Evolutionary conservation across 148 eudicot genomes (phyloP), one percentile per base, ranked within the genome.

Genomic region (Persicaria maculosa): DNA sequence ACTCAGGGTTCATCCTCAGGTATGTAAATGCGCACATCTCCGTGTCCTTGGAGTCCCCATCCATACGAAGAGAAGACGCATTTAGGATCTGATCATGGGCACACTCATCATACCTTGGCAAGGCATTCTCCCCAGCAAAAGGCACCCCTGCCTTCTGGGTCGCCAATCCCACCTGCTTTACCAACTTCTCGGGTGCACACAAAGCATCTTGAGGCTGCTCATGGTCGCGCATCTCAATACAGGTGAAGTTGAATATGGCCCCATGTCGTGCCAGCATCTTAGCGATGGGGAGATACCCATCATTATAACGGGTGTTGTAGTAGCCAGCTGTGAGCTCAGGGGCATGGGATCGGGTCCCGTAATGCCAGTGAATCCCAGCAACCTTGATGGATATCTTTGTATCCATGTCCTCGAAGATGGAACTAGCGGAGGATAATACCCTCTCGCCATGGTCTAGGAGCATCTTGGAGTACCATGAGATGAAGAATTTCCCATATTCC

Each of bases 41-140:
- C n/a, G 73, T 80, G 0, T 85, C 85, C 5, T 75, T 84, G 0
- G 84, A 78, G 9, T 74, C 67, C 1, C 71, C 82, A 72, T 86
- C 81, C 3, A 88, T 71, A 9, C 88, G 93, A 73, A 84, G 83
- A 4, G 91, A 89, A 73, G 93, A 83, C 40, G 83, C 92, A 9
- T 84, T 88, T 67, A 92, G 83, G 46, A 92, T 92, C 76, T 92
- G 96, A 72, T 92, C 86, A 73, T 92, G 88, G 46, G 86, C 96
- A 4, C 75, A 50, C 5, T 85, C 82, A 65, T 90, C 97, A 75
- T 88, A 92, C 64, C 96, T 83, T 76, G 87, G 10, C 12, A 92
- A 89, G 15, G 97, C 97, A 84, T 92, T 92, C 80, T 92, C 97
- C 48, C 97, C 96, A 0, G 90, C 96, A 54, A 90, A 86, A 0